Evolutionary conservation across 2,329 filamentous ascomycete species (phyloP).

Genomic region (Aureobasidium zeae): DNA sequence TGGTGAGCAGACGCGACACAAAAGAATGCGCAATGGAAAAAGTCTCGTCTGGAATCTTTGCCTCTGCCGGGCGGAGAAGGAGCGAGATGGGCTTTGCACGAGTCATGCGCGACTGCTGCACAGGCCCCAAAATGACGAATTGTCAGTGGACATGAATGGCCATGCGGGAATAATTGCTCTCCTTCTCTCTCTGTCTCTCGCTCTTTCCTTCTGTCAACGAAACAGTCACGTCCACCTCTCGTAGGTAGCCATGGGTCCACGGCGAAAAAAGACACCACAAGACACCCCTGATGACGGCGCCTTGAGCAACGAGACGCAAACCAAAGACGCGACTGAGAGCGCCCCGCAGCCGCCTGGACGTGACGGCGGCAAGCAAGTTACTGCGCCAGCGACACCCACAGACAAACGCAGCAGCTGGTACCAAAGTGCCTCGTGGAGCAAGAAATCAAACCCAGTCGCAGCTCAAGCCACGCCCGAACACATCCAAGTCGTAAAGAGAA

Average conservation of each 20-base stretch:
- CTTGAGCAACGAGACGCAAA: slow-evolving; percentile 1
- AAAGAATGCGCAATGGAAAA: slow-evolving; percentile 7
- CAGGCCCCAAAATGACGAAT: neutral
- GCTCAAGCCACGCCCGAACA: slow-evolving; percentile 40
- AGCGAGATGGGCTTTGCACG: neutral
- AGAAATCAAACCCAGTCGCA: slow-evolving; percentile 39
- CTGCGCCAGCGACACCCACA: neutral
- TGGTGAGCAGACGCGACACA: neutral
- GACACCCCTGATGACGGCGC: neutral
- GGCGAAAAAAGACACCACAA: slow-evolving; percentile 35
- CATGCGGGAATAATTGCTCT: too few relatives aligned
- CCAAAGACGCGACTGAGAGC: neutral
- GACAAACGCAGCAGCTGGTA: slow-evolving; percentile 35
- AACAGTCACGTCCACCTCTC: too few relatives aligned
- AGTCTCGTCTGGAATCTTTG: slow-evolving; percentile 12
- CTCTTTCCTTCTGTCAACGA: neutral
- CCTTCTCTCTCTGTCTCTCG: neutral
- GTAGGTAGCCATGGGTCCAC: slow-evolving; percentile 16
- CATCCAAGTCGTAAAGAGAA: slow-evolving; percentile 36
- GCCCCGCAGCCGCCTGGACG: neutral
- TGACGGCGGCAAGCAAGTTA: neutral
- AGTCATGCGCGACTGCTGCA: neutral
- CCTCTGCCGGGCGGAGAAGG: neutral
- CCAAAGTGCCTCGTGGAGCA: slow-evolving; percentile 34
- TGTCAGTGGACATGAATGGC: slow-evolving; percentile 6